Evolutionary conservation across 192 early-diverging fungal genomes (phyloP), one percentile per base, ranked within the genome.

Genomic region (Linderina pennispora): DNA sequence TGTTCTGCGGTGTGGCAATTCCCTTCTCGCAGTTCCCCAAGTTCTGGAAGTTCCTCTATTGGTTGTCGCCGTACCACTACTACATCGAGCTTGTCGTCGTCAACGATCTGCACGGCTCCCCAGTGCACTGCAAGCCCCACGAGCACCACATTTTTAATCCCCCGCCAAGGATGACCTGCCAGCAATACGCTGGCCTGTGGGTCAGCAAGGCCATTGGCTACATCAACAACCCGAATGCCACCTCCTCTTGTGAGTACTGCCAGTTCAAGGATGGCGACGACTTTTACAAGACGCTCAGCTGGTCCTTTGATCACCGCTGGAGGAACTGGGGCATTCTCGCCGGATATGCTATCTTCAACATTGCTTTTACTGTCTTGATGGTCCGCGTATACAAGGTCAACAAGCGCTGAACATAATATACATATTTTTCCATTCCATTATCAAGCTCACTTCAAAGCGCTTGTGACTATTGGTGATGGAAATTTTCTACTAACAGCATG

Each of bases 11-110:
- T 63, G 65, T 83, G 40, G 77, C 81, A 59, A 76, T 76, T 41
- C 57, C 75, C 11, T 65, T 64, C 26, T 32, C 45, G 6, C 33
- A 41, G 0, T 80, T 85, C 77, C 71, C 75, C 24, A 62, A 64
- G 22, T 82, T 81, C 62, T 82, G 79, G 74, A 57, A 68, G 17
- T 82, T 79, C 78, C 66, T 82, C 55, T 83, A 80, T 37, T 75
- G 71, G 61, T 31, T 77, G 34, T 60, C 77, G 39, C 80, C 80
- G 21, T 76, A 74, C 61, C 78, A 78, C 43, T 82, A 83, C 36
- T 58, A 78, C 11, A 65, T 80, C 28, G 84, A 86, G 53, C 77
- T 58, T 19, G 36, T 78, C 1, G 41, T 73, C 0, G 55, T 72
- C 36, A 79, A 69, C 36, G 80, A 81, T 42, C 51, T 85, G 33